Evolutionary conservation across 108 stramenopile species (phyloP).

Genomic region (Pinguiococcus pyrenoidosus): DNA sequence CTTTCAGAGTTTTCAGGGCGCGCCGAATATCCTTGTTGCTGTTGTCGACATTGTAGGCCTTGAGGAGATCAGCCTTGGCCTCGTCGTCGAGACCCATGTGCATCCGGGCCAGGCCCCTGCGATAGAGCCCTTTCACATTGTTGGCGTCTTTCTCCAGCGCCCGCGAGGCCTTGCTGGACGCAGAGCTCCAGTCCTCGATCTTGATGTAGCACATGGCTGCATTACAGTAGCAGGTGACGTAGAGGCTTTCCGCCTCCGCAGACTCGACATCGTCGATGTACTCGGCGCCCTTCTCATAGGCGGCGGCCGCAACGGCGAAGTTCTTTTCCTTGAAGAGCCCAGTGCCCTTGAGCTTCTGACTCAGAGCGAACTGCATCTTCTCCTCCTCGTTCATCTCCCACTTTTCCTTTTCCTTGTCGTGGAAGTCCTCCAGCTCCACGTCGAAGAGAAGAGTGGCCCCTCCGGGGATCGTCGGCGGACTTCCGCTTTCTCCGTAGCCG

Average conservation of each 20-base stretch:
- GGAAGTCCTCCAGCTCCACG: slow-evolving; percentile 27
- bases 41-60: slow-evolving; percentile 59
- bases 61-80: slow-evolving; percentile 76
- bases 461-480: slow-evolving; percentile 27
- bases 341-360: slow-evolving; percentile 37
- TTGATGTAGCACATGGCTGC: slow-evolving; percentile 82
- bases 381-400: slow-evolving; percentile 60
- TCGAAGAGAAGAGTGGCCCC: slow-evolving; percentile 36
- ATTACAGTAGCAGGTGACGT: slow-evolving; percentile 63
- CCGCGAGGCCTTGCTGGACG: slow-evolving; percentile 51
- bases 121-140: slow-evolving; percentile 79
- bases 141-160: slow-evolving; percentile 57
- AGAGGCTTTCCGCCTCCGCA: slow-evolving; percentile 51
- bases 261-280: slow-evolving; percentile 26
- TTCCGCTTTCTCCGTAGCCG: slow-evolving; percentile 28
- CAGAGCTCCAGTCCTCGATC: slow-evolving; percentile 54
- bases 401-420: slow-evolving; percentile 36
- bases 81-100: slow-evolving; percentile 69
- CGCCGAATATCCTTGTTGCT: slow-evolving; percentile 76
- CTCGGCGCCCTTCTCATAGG: slow-evolving; percentile 45
- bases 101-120: slow-evolving; percentile 59
- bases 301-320: slow-evolving; percentile 61
- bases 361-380: slow-evolving; percentile 53
- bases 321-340: slow-evolving; percentile 60
- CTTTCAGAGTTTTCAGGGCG: slow-evolving; percentile 61